These are phyloP conservation scores for Chenopodium formosanum DNA, from an alignment of 148 eudicot genomes.

Conservation along the genomic window DNA sequence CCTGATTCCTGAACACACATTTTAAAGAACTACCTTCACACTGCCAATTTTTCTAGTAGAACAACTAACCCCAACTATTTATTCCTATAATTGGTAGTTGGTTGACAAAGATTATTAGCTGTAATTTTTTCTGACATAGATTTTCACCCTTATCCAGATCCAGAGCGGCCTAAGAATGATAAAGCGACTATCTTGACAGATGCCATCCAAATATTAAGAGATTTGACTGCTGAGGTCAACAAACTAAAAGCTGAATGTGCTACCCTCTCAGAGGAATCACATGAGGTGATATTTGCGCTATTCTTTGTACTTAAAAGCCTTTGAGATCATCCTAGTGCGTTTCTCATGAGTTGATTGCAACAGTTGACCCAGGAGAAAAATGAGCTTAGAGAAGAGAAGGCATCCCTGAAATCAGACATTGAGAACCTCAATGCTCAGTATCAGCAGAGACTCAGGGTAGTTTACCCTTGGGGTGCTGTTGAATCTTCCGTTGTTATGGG, in stretches of 20 bases:
- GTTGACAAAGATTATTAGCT: neutral
- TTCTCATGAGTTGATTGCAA: conserved; percentile 21
- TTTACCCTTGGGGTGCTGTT: conserved; percentile 55
- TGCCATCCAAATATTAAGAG: conserved; percentile 58
- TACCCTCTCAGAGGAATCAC: conserved; percentile 55
- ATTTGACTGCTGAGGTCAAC: conserved; percentile 55
- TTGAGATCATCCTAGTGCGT: conserved; percentile 15
- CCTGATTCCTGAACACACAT: too few species aligned
- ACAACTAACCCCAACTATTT: too few species aligned
- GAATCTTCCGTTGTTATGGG: conserved; percentile 63
- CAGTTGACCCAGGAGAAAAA: conserved; percentile 73
- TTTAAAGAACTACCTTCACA: too few species aligned
- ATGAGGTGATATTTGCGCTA: conserved; percentile 44
- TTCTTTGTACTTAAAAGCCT: conserved; percentile 19
- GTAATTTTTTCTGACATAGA: neutral
- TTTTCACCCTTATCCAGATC: conserved; percentile 37
- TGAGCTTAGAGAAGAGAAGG: conserved; percentile 68
- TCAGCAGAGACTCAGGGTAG: conserved; percentile 52
- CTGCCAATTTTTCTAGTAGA: neutral
- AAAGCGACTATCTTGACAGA: conserved; percentile 60
- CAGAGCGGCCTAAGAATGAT: conserved; percentile 66
- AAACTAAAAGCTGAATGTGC: conserved; percentile 55
- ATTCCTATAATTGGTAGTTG: neutral
- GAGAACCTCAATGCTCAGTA: conserved; percentile 54
- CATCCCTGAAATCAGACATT: conserved; percentile 55